Evolutionary conservation across 2,329 filamentous ascomycete genomes (phyloP).

Genomic region (Colletotrichum tofieldiae): DNA sequence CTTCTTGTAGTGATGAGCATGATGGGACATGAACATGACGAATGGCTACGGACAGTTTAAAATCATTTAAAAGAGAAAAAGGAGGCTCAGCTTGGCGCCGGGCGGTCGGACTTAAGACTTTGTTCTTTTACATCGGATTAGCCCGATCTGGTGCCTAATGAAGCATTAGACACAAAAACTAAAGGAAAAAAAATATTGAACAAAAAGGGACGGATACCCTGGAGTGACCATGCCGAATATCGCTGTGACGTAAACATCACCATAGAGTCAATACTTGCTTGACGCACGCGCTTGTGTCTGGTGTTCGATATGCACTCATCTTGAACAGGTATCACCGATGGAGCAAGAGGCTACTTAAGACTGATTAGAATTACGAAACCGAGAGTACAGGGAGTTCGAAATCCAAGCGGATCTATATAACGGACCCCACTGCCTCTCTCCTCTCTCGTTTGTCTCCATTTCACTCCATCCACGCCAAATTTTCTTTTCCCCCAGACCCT

Average conservation of each 20-base stretch:
- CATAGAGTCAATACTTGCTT: neutral
- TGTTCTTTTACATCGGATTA: slow-evolving; percentile 5
- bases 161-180: slow-evolving; percentile 30
- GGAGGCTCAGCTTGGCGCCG: slow-evolving; percentile 17
- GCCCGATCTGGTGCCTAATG: slow-evolving; percentile 19
- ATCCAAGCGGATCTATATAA: slow-evolving; percentile 37
- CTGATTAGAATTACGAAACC: slow-evolving; percentile 40
- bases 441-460: neutral
- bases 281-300: neutral
- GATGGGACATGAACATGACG: slow-evolving; percentile 39
- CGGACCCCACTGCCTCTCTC: slow-evolving; percentile 3
- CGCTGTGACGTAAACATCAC: neutral
- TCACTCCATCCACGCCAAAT: neutral
- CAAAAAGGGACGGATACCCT: slow-evolving; percentile 9
- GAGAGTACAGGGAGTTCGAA: slow-evolving; percentile 28
- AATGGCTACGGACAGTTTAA: slow-evolving; percentile 27
- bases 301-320: neutral
- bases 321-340: no score
- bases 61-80: slow-evolving; percentile 16
- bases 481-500: slow-evolving; percentile 25
- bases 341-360: neutral
- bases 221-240: neutral
- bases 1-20: slow-evolving; percentile 76
- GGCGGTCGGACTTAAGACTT: slow-evolving; percentile 27
- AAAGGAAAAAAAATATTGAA: slow-evolving; percentile 15